phyloP scores from a whole-genome alignment of 805 yeast species.

The Debaryomyces castellii region DNA sequence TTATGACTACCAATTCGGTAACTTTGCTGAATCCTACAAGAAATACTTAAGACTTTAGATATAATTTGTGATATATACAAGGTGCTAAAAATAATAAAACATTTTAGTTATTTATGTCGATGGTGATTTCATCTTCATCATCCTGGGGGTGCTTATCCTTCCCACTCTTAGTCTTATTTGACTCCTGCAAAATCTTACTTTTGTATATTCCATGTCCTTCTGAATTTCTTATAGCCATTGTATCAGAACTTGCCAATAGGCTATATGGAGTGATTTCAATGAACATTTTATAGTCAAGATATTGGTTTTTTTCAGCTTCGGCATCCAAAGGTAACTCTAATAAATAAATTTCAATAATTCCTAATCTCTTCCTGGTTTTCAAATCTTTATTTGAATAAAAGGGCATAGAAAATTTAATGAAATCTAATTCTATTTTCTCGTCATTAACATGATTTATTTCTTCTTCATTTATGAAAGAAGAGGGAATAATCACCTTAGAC shows the following conservation, averaged over 20 bases:
- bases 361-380: slow-evolving; percentile 22
- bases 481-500: slow-evolving; percentile 11
- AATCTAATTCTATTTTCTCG: slow-evolving; percentile 9
- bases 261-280: slow-evolving; percentile 15
- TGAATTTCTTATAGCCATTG: background rate
- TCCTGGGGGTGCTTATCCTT: background rate
- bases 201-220: slow-evolving; percentile 6
- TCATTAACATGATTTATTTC: slow-evolving; percentile 1
- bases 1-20: slow-evolving; percentile 17
- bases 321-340: slow-evolving; percentile 15
- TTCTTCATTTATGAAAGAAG: slow-evolving; percentile 8
- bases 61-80: background rate
- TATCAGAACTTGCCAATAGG: background rate
- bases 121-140: slow-evolving; percentile 11
- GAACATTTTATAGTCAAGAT: slow-evolving; percentile 14
- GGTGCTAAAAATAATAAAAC: background rate
- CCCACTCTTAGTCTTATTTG: slow-evolving; percentile 3
- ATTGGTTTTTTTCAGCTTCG: slow-evolving; percentile 3
- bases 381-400: slow-evolving; percentile 22
- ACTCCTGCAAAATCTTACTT: slow-evolving; percentile 6
- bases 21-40: slow-evolving; percentile 14
- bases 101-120: slow-evolving; percentile 7
- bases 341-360: slow-evolving; percentile 32
- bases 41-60: slow-evolving; percentile 12
- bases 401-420: slow-evolving; percentile 37